Base-by-base conservation (phyloP, 257 asterid species). In the Eucommia ulmoides region DNA sequence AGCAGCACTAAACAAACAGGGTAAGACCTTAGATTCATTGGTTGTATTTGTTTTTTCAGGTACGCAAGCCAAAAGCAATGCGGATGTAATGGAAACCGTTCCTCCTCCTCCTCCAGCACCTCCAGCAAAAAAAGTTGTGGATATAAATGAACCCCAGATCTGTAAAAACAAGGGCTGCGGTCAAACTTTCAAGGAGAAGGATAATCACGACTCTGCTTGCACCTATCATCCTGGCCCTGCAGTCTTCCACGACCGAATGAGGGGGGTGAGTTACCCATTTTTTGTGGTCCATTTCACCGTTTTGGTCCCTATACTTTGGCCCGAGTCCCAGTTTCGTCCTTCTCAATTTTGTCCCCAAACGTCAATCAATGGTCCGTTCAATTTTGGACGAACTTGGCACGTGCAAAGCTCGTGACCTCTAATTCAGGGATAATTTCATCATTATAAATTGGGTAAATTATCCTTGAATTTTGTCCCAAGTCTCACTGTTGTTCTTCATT, bases 221-320 rank as follows among this genome's bases (percentile, higher is more conserved):
- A 67, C 55, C 72, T 82, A 79, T 71, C 97, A 88, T 65, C 97
- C 97, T 1, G 97, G 97, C 10, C 96, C 96, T 0, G 76, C 97
- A 5, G 61, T 84, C 46, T 88, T 88, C 73, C 97, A 80, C 53
- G 94, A 88, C 62, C 78, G 95, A 55, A 64, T 82, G 79, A 76
- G 82, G 76, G 97, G 97, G 86, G 97, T 88, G 66, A 67, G 82
- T 49, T 65, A 50, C 22, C 3, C n/a, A n/a, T n/a, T n/a, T n/a
- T n/a, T n/a, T n/a, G n/a, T n/a, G n/a, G n/a, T n/a, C n/a, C n/a
- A n/a, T n/a, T n/a, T n/a, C n/a, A n/a, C n/a, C n/a, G n/a, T n/a
- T 54, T 35, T 8, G 15, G 17, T 51, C 18, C n/a, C 16, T 20
- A 38, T 3, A 25, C 48, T 3, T 38, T 54, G 49, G 41, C 49